These are phyloP conservation scores for Pythium vanterpoolii DNA, from an alignment of 352 stramenopile genomes.

Conservation along the genomic window DNA sequence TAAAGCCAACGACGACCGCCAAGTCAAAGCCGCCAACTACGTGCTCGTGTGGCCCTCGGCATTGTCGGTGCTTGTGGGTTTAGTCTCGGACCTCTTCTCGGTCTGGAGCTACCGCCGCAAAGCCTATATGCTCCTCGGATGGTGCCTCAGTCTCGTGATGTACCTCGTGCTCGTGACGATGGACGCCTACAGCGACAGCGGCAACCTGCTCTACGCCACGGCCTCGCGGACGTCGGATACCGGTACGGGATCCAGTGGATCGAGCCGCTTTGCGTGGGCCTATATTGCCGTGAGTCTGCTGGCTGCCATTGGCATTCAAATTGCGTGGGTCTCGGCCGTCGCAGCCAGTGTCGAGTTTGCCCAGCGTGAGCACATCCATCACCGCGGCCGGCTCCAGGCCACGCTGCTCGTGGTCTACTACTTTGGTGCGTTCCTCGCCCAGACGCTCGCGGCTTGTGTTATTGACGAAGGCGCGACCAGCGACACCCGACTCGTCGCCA, in stretches of 20 bases:
- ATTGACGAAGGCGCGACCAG: slow-evolving; percentile 6
- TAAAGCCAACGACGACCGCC: slow-evolving; percentile 8
- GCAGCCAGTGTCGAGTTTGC: slow-evolving; percentile 23
- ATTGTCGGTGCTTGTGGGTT: slow-evolving; percentile 66
- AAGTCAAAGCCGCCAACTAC: slow-evolving; percentile 21
- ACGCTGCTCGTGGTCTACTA: slow-evolving; percentile 21
- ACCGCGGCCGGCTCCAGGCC: slow-evolving; percentile 22
- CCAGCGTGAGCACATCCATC: slow-evolving; percentile 23
- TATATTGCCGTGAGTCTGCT: slow-evolving; percentile 21
- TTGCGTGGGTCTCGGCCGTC: slow-evolving; percentile 19
- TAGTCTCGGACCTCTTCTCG: slow-evolving; percentile 60
- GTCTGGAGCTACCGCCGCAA: slow-evolving; percentile 70
- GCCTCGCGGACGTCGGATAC: neutral
- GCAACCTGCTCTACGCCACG: slow-evolving; percentile 3
- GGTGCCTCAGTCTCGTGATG: slow-evolving; percentile 19
- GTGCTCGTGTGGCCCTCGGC: slow-evolving; percentile 45
- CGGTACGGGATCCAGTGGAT: neutral
- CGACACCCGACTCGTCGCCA: slow-evolving; percentile 8
- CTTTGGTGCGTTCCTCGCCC: slow-evolving; percentile 4
- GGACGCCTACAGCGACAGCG: slow-evolving; percentile 14
- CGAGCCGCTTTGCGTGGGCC: slow-evolving; percentile 7
- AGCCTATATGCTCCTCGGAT: slow-evolving; percentile 74
- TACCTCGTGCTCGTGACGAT: slow-evolving; percentile 15
- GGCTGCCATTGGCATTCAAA: slow-evolving; percentile 13
- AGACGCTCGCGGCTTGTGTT: slow-evolving; percentile 3